Conservation (phyloP, 495 filamentous ascomycete species). For the Recurvomyces mirabilis region DNA sequence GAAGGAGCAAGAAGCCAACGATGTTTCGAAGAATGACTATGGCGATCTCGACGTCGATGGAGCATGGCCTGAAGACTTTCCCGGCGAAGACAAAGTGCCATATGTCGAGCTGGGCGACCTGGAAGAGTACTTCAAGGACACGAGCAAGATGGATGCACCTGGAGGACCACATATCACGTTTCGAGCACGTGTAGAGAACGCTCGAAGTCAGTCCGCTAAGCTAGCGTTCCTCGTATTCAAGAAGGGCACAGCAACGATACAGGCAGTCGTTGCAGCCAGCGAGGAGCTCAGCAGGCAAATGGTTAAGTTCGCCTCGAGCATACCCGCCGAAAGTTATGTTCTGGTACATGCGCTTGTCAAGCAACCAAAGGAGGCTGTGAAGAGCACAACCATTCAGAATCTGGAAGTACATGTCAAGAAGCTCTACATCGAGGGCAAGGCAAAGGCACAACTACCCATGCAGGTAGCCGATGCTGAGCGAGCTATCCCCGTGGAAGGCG, state of each 20-base stretch:
- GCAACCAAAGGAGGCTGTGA: slow-evolving; percentile 62
- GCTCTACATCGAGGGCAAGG: slow-evolving; percentile 62
- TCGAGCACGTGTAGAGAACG: slow-evolving; percentile 32
- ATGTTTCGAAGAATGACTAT: slow-evolving; percentile 33
- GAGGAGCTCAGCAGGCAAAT: slow-evolving; percentile 57
- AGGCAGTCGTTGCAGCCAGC: slow-evolving; percentile 36
- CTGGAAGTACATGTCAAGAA: slow-evolving; percentile 71
- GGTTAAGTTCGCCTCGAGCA: slow-evolving; percentile 73
- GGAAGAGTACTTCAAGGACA: slow-evolving; percentile 13
- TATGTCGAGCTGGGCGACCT: slow-evolving; percentile 23
- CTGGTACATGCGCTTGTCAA: slow-evolving; percentile 66
- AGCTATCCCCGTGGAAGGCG: slow-evolving; percentile 29
- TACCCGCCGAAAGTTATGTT: slow-evolving; percentile 72
- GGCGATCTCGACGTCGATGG: slow-evolving; percentile 33
- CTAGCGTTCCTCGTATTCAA: slow-evolving; percentile 35
- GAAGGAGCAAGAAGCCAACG: slow-evolving; percentile 27
- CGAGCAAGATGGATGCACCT: slow-evolving; percentile 18
- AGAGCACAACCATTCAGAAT: slow-evolving; percentile 62
- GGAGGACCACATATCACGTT: slow-evolving; percentile 25
- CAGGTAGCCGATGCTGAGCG: slow-evolving; percentile 34
- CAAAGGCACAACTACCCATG: slow-evolving; percentile 55
- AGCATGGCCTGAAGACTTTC: slow-evolving; percentile 22
- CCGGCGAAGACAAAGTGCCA: slow-evolving; percentile 21
- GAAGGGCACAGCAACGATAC: slow-evolving; percentile 29
- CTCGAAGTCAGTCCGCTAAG: slow-evolving; percentile 34